Evolutionary conservation across 2,329 filamentous ascomycete species (phyloP).

Genomic region (Aphanocladium album): DNA sequence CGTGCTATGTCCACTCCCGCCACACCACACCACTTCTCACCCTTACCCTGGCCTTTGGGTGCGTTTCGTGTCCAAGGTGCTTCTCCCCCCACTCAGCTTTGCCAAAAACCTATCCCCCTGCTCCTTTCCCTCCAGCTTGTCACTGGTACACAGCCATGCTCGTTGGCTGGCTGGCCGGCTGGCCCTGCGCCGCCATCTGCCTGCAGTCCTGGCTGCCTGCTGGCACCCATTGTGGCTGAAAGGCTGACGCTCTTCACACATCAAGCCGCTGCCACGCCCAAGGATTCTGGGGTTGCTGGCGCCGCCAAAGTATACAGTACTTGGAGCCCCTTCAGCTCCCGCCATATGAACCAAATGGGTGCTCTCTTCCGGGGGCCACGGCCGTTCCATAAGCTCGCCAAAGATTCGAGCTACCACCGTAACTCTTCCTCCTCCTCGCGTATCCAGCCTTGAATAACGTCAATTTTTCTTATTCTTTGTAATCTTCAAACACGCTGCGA

Average conservation of each 20-base stretch:
- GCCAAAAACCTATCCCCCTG: constrained; percentile 6
- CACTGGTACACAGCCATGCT: constrained; percentile 12
- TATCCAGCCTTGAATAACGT: neutral
- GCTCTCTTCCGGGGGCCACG: neutral
- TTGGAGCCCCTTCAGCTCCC: constrained; percentile 6
- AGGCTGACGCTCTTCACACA: constrained; percentile 5
- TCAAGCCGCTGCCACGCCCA: neutral
- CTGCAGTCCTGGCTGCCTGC: neutral
- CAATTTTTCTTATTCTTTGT: neutral
- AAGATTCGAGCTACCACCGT: constrained; percentile 6
- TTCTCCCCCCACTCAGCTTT: constrained; percentile 7
- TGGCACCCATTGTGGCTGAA: constrained; percentile 1
- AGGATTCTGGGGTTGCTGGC: constrained; percentile 9
- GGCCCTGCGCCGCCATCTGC: neutral
- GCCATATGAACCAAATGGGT: constrained; percentile 5
- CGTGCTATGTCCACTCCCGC: constrained; percentile 5
- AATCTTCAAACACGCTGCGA: neutral
- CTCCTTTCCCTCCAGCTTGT: neutral
- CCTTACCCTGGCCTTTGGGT: neutral
- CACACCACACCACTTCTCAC: constrained; percentile 7
- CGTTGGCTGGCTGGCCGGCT: constrained; percentile 5
- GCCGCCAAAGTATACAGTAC: constrained; percentile 11
- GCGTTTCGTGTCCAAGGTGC: constrained; percentile 4
- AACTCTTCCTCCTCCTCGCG: constrained; percentile 1
- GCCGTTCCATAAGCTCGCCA: constrained; percentile 8